phyloP scores from a whole-genome alignment of 1,284 basidiomycete species.

The Lignosus rhinocerotis region DNA sequence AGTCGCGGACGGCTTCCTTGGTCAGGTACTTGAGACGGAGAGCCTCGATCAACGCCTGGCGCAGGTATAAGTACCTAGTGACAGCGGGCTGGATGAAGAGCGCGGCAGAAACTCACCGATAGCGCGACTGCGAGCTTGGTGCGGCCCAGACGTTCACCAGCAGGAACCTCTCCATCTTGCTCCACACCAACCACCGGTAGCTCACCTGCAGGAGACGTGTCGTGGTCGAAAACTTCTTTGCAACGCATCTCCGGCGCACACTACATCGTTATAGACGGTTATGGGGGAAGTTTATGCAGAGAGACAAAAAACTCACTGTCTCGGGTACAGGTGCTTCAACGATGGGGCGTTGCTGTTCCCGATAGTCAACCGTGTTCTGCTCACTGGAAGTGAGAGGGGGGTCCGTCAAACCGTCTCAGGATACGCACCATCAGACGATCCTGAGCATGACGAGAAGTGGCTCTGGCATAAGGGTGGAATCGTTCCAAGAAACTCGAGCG shows the following conservation, averaged over 20 bases:
- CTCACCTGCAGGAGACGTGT: not conserved
- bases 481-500: constrained; percentile 22
- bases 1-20: not conserved
- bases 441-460: constrained; percentile 6
- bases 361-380: constrained; percentile 11
- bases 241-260: not conserved
- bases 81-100: not conserved
- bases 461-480: constrained; percentile 25
- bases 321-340: not conserved
- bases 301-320: constrained; percentile 1
- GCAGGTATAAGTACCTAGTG: too few species aligned
- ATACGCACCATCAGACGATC: constrained; percentile 28
- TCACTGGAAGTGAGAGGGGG: too few species aligned
- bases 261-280: not conserved
- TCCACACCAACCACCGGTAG: not conserved
- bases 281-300: not conserved
- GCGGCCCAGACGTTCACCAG: not conserved
- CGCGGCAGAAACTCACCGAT: constrained; percentile 1
- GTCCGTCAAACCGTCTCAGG: not conserved
- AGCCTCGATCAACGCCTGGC: not conserved
- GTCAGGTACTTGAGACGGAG: not conserved
- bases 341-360: not conserved
- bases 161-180: not conserved
- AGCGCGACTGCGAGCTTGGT: constrained; percentile 1
- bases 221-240: not conserved